A percentile compares a stretch with the other conserved stretches of the same genome.
Evolutionary conservation across 2,329 filamentous ascomycete genomes (phyloP).

Genomic region (Raffaelea deltoideospora): DNA sequence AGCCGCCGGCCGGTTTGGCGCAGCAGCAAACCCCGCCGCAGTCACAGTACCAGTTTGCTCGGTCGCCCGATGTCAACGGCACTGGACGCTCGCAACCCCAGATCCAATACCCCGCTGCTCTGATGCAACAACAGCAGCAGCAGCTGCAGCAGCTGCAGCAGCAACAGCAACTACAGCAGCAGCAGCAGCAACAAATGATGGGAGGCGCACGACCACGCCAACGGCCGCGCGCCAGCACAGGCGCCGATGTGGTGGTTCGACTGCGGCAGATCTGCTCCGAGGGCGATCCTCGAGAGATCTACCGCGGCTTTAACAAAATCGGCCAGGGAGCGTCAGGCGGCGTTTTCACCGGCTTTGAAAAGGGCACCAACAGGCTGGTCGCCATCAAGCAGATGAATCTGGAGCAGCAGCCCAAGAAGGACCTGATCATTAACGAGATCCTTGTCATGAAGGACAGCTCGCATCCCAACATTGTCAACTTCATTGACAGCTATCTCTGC

Average conservation of each 20-base stretch:
- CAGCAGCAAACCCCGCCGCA: slow-evolving; percentile 34
- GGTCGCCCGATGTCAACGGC: slow-evolving; percentile 21
- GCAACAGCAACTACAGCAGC: slow-evolving; percentile 3
- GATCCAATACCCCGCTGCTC: background rate
- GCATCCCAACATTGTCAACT: slow-evolving; percentile 98
- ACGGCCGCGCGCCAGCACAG: slow-evolving; percentile 62
- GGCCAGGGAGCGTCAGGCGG: slow-evolving; percentile 94
- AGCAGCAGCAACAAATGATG: slow-evolving; percentile 11
- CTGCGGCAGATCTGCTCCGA: slow-evolving; percentile 82
- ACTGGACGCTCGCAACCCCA: slow-evolving; percentile 23
- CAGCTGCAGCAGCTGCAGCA: slow-evolving; percentile 10
- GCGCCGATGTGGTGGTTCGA: slow-evolving; percentile 66
- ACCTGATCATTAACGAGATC: slow-evolving; percentile 98
- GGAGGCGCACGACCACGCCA: slow-evolving; percentile 53
- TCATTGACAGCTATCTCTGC: slow-evolving; percentile 91
- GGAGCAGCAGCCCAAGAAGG: slow-evolving; percentile 97
- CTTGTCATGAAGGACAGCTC: slow-evolving; percentile 98
- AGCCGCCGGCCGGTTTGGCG: slow-evolving; percentile 15
- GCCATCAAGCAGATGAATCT: slow-evolving; percentile 99
- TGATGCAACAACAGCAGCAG: slow-evolving; percentile 9
- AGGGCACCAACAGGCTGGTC: slow-evolving; percentile 70
- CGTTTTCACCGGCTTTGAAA: slow-evolving; percentile 82
- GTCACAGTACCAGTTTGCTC: slow-evolving; percentile 31
- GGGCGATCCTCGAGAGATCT: slow-evolving; percentile 77
- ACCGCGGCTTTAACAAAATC: slow-evolving; percentile 82